Base-by-base conservation (phyloP, 805 yeast genomes). In the Diddensiella transvaalensis region DNA sequence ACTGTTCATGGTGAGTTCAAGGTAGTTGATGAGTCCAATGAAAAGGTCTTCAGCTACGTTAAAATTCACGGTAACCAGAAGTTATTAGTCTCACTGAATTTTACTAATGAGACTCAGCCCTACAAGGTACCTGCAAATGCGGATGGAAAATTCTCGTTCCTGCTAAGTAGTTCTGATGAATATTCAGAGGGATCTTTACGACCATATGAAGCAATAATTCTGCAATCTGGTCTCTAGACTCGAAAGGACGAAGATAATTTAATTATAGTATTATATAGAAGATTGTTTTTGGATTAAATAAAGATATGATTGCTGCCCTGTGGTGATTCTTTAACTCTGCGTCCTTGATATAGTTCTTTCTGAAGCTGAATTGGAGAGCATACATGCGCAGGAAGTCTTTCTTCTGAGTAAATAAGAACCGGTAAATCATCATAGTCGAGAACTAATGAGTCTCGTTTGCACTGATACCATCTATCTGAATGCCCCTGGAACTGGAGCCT, bases 1-100 rank as follows among this genome's bases (percentile, higher is more conserved):
- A 60, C 76, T 46, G 64, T 70, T 39, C 72, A 74, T 56, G 82
- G 82, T 18, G 60, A 60, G 38, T 71, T 76, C 53, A 67, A 70
- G 44, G 60, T 73, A 11, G 22, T 15, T 8, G 41, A 38, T 18
- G 11, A 8, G 10, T n/a, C 11, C 10, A 21, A 38, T n/a, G 21
- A 17, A 13, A 38, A 38, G 6, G 21, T 19, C 6, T 38, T 38
- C 21, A 15, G 22, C 6, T 38, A 15, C 41, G 21, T 38, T 18
- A 38, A 38, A n/a, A 21, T 15, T 8, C 11, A 19, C n/a, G 41
- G 21, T 13, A 18, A 18, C 23, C 21, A n/a, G 41, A 38, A 19
- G 22, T n/a, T 21, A 18, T 19, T 17, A 10, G 23, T 38, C 32
- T 26, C 32, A 13, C 32, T 38, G 41, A 38, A 38, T 38, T 38